Conservation (phyloP, 1,139 yeast species). For the Suhomyces bolitotheri region DNA sequence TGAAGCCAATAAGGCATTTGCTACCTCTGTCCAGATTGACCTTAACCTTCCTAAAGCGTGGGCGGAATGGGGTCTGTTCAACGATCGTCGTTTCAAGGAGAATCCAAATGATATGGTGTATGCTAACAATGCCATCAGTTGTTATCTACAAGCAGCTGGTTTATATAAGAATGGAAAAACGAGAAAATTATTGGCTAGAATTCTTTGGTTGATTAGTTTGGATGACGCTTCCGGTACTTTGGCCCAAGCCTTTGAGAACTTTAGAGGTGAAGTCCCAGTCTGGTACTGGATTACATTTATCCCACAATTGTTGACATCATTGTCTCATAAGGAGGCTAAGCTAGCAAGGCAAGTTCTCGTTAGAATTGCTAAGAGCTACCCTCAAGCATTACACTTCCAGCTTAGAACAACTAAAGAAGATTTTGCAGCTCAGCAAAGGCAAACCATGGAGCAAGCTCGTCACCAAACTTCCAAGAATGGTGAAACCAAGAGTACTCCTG, state of each 20-base stretch:
- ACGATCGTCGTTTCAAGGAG: slow-evolving; percentile 84
- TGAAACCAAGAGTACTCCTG: neutral
- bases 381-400: slow-evolving; percentile 96
- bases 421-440: slow-evolving; percentile 82
- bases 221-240: slow-evolving; percentile 84
- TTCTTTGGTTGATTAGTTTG: slow-evolving; percentile 89
- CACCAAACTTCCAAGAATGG: slow-evolving; percentile 23
- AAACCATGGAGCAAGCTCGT: slow-evolving; percentile 61
- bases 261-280: slow-evolving; percentile 94
- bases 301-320: slow-evolving; percentile 87
- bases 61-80: slow-evolving; percentile 99
- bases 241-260: slow-evolving; percentile 85
- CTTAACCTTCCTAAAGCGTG: slow-evolving; percentile 94
- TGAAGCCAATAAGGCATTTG: slow-evolving; percentile 96
- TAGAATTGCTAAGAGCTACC: slow-evolving; percentile 92
- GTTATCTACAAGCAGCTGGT: slow-evolving; percentile 97
- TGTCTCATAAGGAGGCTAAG: slow-evolving; percentile 88
- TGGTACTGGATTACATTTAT: slow-evolving; percentile 99
- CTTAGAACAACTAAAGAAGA: slow-evolving; percentile 94
- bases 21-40: slow-evolving; percentile 95
- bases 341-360: slow-evolving; percentile 85
- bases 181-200: slow-evolving; percentile 81
- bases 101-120: slow-evolving; percentile 78
- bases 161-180: slow-evolving; percentile 91
- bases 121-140: slow-evolving; percentile 93